phyloP scores from a whole-genome alignment of 208 protist species.

The Crithidia acanthocephali region DNA sequence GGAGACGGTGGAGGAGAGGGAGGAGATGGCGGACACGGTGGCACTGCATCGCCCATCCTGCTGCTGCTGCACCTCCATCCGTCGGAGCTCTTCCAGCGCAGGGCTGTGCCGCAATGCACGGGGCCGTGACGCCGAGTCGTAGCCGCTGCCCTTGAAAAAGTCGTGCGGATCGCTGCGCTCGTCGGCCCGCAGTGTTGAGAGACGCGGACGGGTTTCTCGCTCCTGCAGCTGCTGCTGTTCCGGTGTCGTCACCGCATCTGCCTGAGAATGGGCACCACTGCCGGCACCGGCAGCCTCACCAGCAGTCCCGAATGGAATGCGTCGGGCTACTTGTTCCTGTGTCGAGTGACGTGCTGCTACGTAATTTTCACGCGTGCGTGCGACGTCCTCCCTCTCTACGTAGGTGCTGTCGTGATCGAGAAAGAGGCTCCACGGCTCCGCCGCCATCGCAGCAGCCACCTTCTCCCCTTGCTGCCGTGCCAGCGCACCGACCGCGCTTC shows the following conservation, averaged over 20 bases:
- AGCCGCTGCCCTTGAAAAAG: conserved; percentile 2
- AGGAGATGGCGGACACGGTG: neutral
- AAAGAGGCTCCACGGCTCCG: conserved; percentile 23
- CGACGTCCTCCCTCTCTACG: neutral
- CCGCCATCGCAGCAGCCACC: neutral
- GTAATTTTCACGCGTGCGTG: too few species aligned
- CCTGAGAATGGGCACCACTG: neutral
- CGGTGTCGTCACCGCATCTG: neutral
- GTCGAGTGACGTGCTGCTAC: neutral
- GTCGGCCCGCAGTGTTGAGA: neutral
- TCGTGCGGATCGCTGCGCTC: neutral
- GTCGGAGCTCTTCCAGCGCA: conserved; percentile 2
- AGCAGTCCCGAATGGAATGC: conserved; percentile 14
- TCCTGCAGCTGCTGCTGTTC: neutral
- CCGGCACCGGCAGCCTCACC: neutral
- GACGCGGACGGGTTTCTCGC: too few species aligned
- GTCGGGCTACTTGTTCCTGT: conserved; percentile 15
- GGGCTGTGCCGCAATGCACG: neutral
- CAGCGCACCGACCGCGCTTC: neutral
- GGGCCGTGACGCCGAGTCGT: neutral
- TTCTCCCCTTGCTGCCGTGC: neutral
- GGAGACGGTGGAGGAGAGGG: neutral
- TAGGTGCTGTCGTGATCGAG: conserved; percentile 10
- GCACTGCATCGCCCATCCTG: neutral
- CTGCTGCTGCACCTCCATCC: neutral